Evolutionary conservation across 441 rosid species (phyloP).

Genomic region (Erodium chrysanthum): DNA sequence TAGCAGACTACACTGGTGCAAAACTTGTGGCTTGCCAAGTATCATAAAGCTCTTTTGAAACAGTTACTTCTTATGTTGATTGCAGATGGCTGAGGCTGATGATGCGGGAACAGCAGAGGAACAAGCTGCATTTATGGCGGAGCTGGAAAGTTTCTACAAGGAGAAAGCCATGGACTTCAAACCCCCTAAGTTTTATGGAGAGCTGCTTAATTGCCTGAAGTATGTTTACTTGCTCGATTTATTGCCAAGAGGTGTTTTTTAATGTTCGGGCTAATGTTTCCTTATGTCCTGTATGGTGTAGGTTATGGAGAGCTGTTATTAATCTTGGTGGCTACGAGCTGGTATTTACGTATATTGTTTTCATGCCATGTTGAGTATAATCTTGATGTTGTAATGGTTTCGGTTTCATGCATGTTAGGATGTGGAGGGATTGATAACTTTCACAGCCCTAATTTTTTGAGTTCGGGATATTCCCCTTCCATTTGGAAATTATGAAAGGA

Average conservation of each 20-base stretch:
- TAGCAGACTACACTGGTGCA: neutral
- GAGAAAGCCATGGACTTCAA: conserved; percentile 57
- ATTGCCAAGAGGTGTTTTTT: too few species aligned
- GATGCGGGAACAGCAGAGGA: conserved; percentile 64
- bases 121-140: conserved; percentile 63
- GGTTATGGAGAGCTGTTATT: conserved; percentile 81
- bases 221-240: conserved; percentile 9
- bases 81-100: conserved; percentile 51
- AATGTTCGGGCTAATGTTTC: conserved; percentile 4
- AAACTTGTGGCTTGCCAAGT: conserved; percentile 1
- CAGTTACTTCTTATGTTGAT: conserved; percentile 8
- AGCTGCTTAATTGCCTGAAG: conserved; percentile 79
- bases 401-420: neutral
- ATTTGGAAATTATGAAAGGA: neutral
- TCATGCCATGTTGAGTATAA: conserved; percentile 10
- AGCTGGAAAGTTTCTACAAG: conserved; percentile 60
- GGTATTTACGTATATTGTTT: conserved; percentile 36
- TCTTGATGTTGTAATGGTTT: neutral
- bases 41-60: neutral
- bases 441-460: too few species aligned
- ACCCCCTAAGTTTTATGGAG: conserved; percentile 83
- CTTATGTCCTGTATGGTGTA: conserved; percentile 22
- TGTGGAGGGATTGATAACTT: too few species aligned
- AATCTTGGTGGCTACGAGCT: conserved; percentile 82
- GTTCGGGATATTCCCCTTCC: too few species aligned